Percentiles rank a stretch among this genome's conserved stretches.
phyloP scores from a whole-genome alignment of 1,284 basidiomycete species.

The Ustilago sp. region DNA sequence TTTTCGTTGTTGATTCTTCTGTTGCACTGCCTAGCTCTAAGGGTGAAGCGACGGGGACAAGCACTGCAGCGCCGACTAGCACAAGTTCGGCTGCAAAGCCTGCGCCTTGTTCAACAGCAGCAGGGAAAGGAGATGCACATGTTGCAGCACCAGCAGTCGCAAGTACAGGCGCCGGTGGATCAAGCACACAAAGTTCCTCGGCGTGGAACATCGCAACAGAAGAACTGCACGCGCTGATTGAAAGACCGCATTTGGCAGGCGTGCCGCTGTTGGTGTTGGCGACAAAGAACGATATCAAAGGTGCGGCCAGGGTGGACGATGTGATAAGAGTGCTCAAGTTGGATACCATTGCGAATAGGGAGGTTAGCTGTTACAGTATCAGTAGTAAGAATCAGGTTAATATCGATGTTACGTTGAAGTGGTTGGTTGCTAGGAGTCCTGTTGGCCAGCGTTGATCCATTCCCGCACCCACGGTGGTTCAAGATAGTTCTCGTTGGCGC shows the following conservation, averaged over 20 bases:
- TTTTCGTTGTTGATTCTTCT: slow-evolving; percentile 75
- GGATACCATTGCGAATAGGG: slow-evolving; percentile 76
- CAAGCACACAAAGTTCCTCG: slow-evolving; percentile 20
- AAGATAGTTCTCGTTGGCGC: no score
- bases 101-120: slow-evolving; percentile 10
- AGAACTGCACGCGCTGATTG: slow-evolving; percentile 87
- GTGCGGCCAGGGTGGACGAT: slow-evolving; percentile 84
- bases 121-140: slow-evolving; percentile 9
- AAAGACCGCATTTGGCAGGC: slow-evolving; percentile 78
- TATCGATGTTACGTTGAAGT: slow-evolving; percentile 74
- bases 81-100: slow-evolving; percentile 9
- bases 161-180: neutral
- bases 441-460: slow-evolving; percentile 38
- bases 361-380: slow-evolving; percentile 72
- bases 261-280: slow-evolving; percentile 93
- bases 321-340: slow-evolving; percentile 82
- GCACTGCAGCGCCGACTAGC: neutral
- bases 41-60: neutral
- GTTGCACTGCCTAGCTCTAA: slow-evolving; percentile 32
- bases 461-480: no score
- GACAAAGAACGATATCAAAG: slow-evolving; percentile 92
- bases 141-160: slow-evolving; percentile 4
- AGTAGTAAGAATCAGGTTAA: slow-evolving; percentile 91
- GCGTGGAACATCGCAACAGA: slow-evolving; percentile 78
- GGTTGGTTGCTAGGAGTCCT: slow-evolving; percentile 70